Evolutionary conservation across 805 yeast species (phyloP).

Genomic region (Candida ascalaphidarum): DNA sequence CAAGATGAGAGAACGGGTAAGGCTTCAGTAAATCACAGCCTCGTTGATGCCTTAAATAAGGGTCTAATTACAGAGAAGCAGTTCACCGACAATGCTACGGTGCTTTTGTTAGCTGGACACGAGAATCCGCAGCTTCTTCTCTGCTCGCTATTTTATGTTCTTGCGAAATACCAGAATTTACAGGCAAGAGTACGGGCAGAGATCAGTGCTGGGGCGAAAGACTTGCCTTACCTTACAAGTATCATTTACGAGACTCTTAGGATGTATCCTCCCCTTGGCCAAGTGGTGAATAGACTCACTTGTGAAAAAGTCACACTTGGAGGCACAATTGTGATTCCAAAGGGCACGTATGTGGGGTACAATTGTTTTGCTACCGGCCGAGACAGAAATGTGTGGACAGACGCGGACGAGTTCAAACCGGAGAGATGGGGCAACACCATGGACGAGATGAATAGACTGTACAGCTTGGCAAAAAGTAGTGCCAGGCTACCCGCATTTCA

Average conservation of each 20-base stretch:
- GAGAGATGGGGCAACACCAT: constrained; percentile 42
- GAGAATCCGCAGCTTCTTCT: constrained; percentile 52
- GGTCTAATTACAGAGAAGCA: constrained; percentile 36
- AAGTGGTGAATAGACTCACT: constrained; percentile 44
- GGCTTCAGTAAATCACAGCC: constrained; percentile 29
- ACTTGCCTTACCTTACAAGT: constrained; percentile 18
- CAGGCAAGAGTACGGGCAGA: constrained; percentile 23
- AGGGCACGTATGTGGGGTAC: constrained; percentile 46
- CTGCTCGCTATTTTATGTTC: constrained; percentile 36
- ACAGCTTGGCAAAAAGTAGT: constrained; percentile 35
- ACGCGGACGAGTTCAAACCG: constrained; percentile 37
- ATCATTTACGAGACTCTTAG: constrained; percentile 41
- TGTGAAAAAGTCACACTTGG: constrained; percentile 31
- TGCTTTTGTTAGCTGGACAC: constrained; percentile 53
- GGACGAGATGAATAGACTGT: constrained; percentile 29
- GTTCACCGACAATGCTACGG: constrained; percentile 45
- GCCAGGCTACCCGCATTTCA: constrained; percentile 46
- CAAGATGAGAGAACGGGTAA: too few relatives aligned
- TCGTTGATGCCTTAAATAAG: constrained; percentile 29
- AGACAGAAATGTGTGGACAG: constrained; percentile 32
- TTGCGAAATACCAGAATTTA: constrained; percentile 32
- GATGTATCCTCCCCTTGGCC: constrained; percentile 49
- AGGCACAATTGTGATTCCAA: constrained; percentile 34
- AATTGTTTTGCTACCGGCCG: constrained; percentile 46
- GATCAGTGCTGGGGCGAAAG: constrained; percentile 1